Evolutionary conservation across 345 rosid genomes (phyloP).

Genomic region (Leavenworthia alabamica): DNA sequence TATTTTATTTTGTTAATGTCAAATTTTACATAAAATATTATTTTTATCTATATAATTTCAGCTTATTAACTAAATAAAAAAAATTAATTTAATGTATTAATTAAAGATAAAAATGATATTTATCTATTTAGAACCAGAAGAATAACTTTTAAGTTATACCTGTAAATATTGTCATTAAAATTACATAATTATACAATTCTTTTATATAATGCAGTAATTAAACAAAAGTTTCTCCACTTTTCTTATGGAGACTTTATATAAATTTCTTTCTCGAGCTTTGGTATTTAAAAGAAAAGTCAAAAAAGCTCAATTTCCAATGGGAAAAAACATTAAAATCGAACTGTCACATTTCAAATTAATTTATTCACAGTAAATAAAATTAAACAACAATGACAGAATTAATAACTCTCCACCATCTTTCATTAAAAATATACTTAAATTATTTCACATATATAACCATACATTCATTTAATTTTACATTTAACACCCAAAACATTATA

Average conservation of each 20-base stretch:
- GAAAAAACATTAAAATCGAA: conserved; percentile 23
- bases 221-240: neutral
- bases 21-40: no score
- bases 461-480: conserved; percentile 23
- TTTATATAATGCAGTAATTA: neutral
- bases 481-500: conserved; percentile 12
- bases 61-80: no score
- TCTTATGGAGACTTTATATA: conserved; percentile 6
- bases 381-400: conserved; percentile 19
- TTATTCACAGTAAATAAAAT: neutral
- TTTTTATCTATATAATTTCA: no score
- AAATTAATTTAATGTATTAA: no score
- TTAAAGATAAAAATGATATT: no score
- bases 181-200: neutral
- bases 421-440: conserved; percentile 2
- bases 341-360: conserved; percentile 15
- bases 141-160: neutral
- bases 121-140: no score
- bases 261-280: conserved; percentile 11
- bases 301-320: conserved; percentile 16
- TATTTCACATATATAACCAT: conserved; percentile 22
- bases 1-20: no score
- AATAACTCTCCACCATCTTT: conserved; percentile 25
- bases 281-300: conserved; percentile 3
- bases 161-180: neutral